A percentile compares a stretch with the other conserved stretches of the same genome.
phyloP scores from a whole-genome alignment of 2,329 filamentous ascomycete genomes.

The Ceratocystis variospora region DNA sequence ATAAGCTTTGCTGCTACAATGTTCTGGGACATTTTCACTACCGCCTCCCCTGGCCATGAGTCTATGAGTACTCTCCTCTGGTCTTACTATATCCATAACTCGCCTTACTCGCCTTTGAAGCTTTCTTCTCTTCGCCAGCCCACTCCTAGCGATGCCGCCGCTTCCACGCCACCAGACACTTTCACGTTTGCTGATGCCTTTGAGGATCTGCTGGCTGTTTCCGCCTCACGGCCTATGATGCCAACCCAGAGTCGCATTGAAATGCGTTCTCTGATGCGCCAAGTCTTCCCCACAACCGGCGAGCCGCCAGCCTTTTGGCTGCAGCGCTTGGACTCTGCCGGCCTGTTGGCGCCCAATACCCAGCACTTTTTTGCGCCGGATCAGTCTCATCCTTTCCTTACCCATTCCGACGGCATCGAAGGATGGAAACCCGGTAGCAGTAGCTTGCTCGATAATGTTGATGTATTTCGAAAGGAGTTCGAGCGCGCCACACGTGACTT shows the following conservation, averaged over 20 bases:
- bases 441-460: slow-evolving; percentile 22
- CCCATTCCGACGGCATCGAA: background rate
- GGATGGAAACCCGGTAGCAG: background rate
- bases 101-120: slow-evolving; percentile 33
- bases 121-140: slow-evolving; percentile 36
- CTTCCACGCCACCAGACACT: slow-evolving; percentile 26
- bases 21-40: slow-evolving; percentile 17
- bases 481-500: slow-evolving; percentile 19
- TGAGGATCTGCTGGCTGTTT: slow-evolving; percentile 40
- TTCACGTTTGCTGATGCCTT: slow-evolving; percentile 46
- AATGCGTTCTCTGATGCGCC: slow-evolving; percentile 28
- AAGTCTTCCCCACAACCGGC: slow-evolving; percentile 28
- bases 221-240: slow-evolving; percentile 31
- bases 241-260: slow-evolving; percentile 28
- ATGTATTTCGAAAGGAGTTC: slow-evolving; percentile 26
- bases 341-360: slow-evolving; percentile 27
- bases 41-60: slow-evolving; percentile 9
- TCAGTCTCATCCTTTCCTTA: background rate
- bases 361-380: slow-evolving; percentile 19
- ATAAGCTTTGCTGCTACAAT: background rate
- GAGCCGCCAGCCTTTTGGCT: slow-evolving; percentile 34
- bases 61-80: slow-evolving; percentile 13
- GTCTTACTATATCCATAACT: slow-evolving; percentile 21
- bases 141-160: slow-evolving; percentile 32
- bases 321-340: slow-evolving; percentile 27